Conservation (phyloP, 2,329 filamentous ascomycete genomes). For the Macroventuria anomochaeta region DNA sequence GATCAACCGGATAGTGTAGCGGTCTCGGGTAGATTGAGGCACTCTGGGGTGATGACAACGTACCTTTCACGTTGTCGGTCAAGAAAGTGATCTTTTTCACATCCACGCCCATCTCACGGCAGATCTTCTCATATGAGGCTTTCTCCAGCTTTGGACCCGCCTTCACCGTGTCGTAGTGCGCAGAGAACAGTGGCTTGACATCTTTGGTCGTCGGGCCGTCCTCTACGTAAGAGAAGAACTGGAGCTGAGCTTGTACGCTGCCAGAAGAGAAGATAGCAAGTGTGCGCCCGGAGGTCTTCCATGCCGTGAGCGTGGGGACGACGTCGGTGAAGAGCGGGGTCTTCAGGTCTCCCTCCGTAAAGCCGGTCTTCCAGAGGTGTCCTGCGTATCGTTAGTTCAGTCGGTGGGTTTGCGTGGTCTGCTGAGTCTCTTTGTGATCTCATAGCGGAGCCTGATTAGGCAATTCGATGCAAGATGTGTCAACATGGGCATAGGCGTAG, state of each 20-base stretch:
- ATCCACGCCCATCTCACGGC: slow-evolving; percentile 49
- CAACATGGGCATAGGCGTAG: neutral
- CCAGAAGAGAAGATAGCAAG: slow-evolving; percentile 83
- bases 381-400: slow-evolving; percentile 51
- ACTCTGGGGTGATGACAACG: slow-evolving; percentile 9
- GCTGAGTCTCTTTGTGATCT: slow-evolving; percentile 13
- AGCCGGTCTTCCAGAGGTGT: slow-evolving; percentile 78
- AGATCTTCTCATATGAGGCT: slow-evolving; percentile 72
- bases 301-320: slow-evolving; percentile 65
- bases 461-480: slow-evolving; percentile 13
- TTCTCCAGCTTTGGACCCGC: slow-evolving; percentile 75
- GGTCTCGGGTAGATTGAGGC: slow-evolving; percentile 16
- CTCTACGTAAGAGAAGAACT: slow-evolving; percentile 71
- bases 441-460: slow-evolving; percentile 18
- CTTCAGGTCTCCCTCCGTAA: slow-evolving; percentile 70
- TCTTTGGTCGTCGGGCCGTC: slow-evolving; percentile 50
- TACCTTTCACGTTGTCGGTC: slow-evolving; percentile 75
- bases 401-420: slow-evolving; percentile 8
- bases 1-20: slow-evolving; percentile 14
- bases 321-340: slow-evolving; percentile 80
- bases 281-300: slow-evolving; percentile 61
- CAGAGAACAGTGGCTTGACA: slow-evolving; percentile 46
- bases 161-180: slow-evolving; percentile 76
- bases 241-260: slow-evolving; percentile 79
- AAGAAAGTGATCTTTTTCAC: slow-evolving; percentile 71